These are phyloP conservation scores for Cyanidiococcus yangmingshanensis DNA, from an alignment of 23 red algal genomes.

Conservation along the genomic window DNA sequence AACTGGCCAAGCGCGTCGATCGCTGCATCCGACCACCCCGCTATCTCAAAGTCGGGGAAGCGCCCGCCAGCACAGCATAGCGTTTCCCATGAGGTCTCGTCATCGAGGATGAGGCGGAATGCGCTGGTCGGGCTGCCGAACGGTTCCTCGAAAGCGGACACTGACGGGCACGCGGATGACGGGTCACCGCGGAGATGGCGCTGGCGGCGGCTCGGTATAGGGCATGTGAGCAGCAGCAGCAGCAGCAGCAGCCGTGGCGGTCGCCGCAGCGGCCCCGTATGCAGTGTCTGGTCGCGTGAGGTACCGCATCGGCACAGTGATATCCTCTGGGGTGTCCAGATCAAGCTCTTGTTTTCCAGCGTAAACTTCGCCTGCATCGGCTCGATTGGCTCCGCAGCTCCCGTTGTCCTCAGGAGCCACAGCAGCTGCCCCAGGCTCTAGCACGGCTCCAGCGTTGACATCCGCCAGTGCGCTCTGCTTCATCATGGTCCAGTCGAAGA, in stretches of 20 bases:
- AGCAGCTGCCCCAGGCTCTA: background rate
- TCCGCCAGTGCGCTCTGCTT: constrained; percentile 19
- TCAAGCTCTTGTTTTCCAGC: background rate
- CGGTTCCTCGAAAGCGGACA: background rate
- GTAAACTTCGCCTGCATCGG: background rate
- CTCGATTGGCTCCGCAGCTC: background rate
- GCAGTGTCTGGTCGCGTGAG: background rate
- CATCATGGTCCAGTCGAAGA: constrained; percentile 95
- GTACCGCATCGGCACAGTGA: background rate
- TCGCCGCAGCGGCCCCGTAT: background rate
- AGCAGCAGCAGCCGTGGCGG: background rate
- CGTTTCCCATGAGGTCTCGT: no score
- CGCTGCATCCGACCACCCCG: constrained; percentile 48
- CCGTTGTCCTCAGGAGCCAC: background rate
- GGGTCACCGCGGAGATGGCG: background rate
- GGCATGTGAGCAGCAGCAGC: background rate
- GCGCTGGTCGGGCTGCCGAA: no score
- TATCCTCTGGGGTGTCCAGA: background rate
- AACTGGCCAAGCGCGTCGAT: constrained; percentile 68
- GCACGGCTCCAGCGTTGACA: background rate
- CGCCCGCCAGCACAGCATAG: background rate
- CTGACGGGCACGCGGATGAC: no score
- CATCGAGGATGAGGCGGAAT: no score
- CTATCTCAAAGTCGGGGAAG: constrained; percentile 66
- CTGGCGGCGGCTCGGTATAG: background rate